Base-by-base conservation (phyloP, 2,329 filamentous ascomycete genomes). In the Colletotrichum tabaci region DNA sequence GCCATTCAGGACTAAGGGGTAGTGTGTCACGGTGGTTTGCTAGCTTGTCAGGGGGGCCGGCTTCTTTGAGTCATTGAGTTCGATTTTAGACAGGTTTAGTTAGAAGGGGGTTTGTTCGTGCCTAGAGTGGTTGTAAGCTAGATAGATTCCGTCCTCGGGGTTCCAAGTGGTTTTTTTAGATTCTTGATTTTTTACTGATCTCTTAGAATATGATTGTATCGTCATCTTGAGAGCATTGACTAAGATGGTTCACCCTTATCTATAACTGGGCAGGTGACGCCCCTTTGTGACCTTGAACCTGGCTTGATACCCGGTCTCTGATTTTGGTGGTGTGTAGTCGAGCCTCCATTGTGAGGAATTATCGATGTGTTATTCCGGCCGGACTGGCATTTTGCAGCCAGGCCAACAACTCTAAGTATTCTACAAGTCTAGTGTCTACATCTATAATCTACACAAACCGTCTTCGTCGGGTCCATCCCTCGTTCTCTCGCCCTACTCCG, bases 371-470 rank as follows among this genome's bases (percentile, higher is more conserved):
- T 7, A 35, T 35, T 52, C 9, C 2, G 5, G 2, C 46, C 35
- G 1, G 30, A 38, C 35, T 35, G 7, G 8, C 23, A 21, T 2
- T 55, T 12, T n/a, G 18, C 16, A 16, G 23, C 49, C 35, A 18
- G 23, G 30, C 16, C 7, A 15, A 18, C 38, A n/a, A 21, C 40
- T 63, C 35, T 63, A 23, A 30, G 4, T 63, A 42, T 55, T 63
- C 18, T 63, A 66, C 55, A 66, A n/a, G 40, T 66, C 66, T 66
- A 67, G 23, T 10, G 18, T 64, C 66, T 64, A 63, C 64, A 63
- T 68, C 58, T 71, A 68, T 38, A n/a, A 10, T 56, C 42, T 71
- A 46, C 61, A 62, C 63, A 61, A 9, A 35, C 30, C 8, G 30
- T 2, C 9, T 8, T 35, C 30, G 30, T 35, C 30, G 30, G 8